Evolutionary conservation across 1,284 basidiomycete species (phyloP).

Genomic region (Trichosporon coremiiforme): DNA sequence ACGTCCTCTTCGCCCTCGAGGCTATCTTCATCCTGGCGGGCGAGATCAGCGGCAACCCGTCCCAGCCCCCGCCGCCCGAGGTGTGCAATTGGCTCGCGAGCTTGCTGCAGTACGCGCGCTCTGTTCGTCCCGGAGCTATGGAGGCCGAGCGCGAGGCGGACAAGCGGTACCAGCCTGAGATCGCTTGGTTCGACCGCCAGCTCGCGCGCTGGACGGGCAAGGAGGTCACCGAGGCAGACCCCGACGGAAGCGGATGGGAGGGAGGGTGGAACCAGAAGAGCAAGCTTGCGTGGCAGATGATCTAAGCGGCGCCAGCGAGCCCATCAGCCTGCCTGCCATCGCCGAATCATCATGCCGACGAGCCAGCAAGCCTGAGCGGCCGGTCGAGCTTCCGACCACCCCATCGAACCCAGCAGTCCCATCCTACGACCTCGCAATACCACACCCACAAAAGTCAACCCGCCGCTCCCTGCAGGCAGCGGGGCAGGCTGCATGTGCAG

Average conservation of each 20-base stretch:
- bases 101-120: conserved; percentile 32
- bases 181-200: conserved; percentile 40
- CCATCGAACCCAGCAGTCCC: too few species aligned
- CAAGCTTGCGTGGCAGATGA: conserved; percentile 37
- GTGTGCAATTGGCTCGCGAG: conserved; percentile 27
- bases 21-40: conserved; percentile 39
- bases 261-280: conserved; percentile 41
- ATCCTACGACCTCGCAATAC: too few species aligned
- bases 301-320: conserved; percentile 26
- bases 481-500: too few species aligned
- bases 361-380: too few species aligned
- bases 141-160: conserved; percentile 39
- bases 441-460: too few species aligned
- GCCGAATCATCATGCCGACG: too few species aligned
- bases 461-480: too few species aligned
- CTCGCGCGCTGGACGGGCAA: conserved; percentile 34
- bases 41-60: conserved; percentile 19
- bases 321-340: too few species aligned
- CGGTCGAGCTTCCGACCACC: too few species aligned
- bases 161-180: conserved; percentile 30
- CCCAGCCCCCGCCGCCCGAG: conserved; percentile 14
- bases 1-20: conserved; percentile 44
- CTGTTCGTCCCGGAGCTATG: conserved; percentile 32
- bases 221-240: conserved; percentile 25
- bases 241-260: conserved; percentile 40